Conservation (phyloP, 345 rosid species). For the Cardamine resedifolia region DNA sequence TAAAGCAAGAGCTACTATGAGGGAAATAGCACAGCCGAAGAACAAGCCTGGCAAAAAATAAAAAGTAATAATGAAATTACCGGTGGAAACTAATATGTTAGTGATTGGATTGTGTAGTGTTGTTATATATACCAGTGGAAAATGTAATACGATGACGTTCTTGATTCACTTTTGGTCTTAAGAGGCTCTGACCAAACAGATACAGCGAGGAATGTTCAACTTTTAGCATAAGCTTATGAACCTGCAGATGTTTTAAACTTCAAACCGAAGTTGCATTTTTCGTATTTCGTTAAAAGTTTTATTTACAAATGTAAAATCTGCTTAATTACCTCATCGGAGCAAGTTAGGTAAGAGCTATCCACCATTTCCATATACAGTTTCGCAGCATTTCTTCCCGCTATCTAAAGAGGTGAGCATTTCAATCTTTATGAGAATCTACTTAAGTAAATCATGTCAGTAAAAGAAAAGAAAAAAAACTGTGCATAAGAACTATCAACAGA, state of each 20-base stretch:
- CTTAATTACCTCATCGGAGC: constrained; percentile 45
- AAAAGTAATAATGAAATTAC: neutral
- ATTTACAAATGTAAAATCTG: neutral
- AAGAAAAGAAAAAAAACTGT: neutral
- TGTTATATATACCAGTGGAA: constrained; percentile 44
- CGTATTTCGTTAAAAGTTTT: neutral
- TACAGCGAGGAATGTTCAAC: too few species aligned
- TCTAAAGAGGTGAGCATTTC: constrained; percentile 20
- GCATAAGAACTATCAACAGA: neutral
- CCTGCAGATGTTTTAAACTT: constrained; percentile 28
- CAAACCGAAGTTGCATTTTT: neutral
- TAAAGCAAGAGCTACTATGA: constrained; percentile 49
- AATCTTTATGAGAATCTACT: neutral
- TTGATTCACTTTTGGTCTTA: constrained; percentile 55
- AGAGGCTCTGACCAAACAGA: too few species aligned
- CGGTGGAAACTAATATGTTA: neutral
- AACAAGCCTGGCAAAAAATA: constrained; percentile 49
- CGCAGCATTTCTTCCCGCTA: constrained; percentile 41
- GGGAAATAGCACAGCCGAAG: constrained; percentile 63
- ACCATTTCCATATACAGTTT: constrained; percentile 44
- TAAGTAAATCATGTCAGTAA: neutral
- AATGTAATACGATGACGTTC: constrained; percentile 55
- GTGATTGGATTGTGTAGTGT: neutral
- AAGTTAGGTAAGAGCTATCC: constrained; percentile 46
- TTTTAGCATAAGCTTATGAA: constrained; percentile 47